phyloP scores from a whole-genome alignment of 768 basidiomycete species.

The Macrocybe gigantea region DNA sequence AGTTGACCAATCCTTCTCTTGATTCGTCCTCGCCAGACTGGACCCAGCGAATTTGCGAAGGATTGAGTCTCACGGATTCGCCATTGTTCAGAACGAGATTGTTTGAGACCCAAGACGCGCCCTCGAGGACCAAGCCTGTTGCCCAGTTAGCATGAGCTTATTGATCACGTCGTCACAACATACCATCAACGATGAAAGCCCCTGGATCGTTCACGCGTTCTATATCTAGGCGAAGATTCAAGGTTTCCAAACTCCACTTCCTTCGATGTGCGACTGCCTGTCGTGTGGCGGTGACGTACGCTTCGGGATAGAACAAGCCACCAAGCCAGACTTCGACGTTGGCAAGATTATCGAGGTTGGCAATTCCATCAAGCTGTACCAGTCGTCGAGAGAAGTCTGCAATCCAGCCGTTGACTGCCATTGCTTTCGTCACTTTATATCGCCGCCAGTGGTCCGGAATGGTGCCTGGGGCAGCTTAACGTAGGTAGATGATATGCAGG shows the following conservation, averaged over 20 bases:
- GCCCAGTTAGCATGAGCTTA: conserved; percentile 3
- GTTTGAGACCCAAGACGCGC: conserved; percentile 70
- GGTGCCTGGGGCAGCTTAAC: conserved; percentile 47
- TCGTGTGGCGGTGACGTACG: conserved; percentile 91
- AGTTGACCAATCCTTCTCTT: conserved; percentile 48
- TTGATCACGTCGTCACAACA: conserved; percentile 17
- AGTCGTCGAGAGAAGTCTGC: conserved; percentile 75
- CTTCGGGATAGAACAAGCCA: conserved; percentile 93
- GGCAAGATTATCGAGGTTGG: conserved; percentile 53
- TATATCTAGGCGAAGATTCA: conserved; percentile 75
- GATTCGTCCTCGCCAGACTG: conserved; percentile 41
- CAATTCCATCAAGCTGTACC: conserved; percentile 74
- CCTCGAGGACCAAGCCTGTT: conserved; percentile 80
- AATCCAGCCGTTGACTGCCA: conserved; percentile 85
- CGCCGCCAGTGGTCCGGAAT: conserved; percentile 85
- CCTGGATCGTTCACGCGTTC: conserved; percentile 72
- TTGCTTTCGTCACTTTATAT: conserved; percentile 81
- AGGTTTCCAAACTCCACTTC: conserved; percentile 88
- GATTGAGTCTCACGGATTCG: conserved; percentile 66
- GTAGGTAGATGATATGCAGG: not conserved
- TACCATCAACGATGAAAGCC: conserved; percentile 87
- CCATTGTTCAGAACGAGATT: conserved; percentile 82
- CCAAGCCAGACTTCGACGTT: conserved; percentile 88
- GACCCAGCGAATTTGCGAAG: conserved; percentile 87
- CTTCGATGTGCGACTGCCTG: conserved; percentile 94